These are phyloP conservation scores for Clarireedia paspali DNA, from an alignment of 2,329 filamentous ascomycete genomes.

Conservation along the genomic window DNA sequence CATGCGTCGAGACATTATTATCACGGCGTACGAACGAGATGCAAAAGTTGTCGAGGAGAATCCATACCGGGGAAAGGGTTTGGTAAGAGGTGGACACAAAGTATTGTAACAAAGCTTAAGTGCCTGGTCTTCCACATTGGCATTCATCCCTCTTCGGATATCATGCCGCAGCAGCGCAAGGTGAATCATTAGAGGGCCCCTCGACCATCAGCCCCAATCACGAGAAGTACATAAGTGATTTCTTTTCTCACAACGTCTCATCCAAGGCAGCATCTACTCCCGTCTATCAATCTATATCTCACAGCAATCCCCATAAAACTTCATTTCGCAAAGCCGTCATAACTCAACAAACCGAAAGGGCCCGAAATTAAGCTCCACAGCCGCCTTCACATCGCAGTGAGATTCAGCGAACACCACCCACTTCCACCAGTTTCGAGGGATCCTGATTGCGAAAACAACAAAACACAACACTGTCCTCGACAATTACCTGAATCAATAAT, in stretches of 20 bases:
- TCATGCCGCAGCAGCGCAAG: neutral
- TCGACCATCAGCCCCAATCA: neutral
- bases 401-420: neutral
- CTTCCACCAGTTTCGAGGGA: neutral
- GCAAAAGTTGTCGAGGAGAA: neutral
- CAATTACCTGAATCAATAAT: neutral
- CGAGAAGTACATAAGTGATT: neutral
- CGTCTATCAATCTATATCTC: neutral
- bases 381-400: neutral
- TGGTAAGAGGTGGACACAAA: neutral
- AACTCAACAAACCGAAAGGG: neutral
- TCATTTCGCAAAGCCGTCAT: no score
- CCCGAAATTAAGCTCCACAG: neutral
- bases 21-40: no score
- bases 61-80: neutral
- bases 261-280: neutral
- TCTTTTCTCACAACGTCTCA: neutral
- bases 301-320: neutral
- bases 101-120: neutral
- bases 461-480: neutral
- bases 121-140: neutral
- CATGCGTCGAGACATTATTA: no score
- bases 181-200: neutral
- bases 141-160: neutral
- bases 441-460: neutral